phyloP scores from a whole-genome alignment of 805 yeast species.

The Teunomyces lycoperdinae region DNA sequence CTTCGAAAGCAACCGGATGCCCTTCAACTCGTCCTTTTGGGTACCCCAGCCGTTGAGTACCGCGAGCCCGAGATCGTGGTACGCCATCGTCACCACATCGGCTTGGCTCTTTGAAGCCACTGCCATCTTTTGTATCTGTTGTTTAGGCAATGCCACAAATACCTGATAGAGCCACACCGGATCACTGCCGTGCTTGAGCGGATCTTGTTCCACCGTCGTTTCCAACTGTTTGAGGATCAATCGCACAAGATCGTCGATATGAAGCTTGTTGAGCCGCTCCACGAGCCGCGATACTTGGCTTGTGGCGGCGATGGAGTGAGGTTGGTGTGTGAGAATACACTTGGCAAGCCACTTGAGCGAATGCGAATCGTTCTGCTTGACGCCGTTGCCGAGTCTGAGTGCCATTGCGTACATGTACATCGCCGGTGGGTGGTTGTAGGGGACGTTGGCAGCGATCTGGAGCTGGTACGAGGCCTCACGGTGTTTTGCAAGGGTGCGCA shows the following conservation, averaged over 20 bases:
- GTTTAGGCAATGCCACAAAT: slow-evolving; percentile 21
- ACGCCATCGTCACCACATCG: slow-evolving; percentile 48
- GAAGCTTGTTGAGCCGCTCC: slow-evolving; percentile 23
- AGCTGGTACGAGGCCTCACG: slow-evolving; percentile 70
- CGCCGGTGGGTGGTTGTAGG: slow-evolving; percentile 54
- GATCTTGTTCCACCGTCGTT: slow-evolving; percentile 25
- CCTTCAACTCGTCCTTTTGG: slow-evolving; percentile 51
- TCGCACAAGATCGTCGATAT: slow-evolving; percentile 27
- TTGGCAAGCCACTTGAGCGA: slow-evolving; percentile 60
- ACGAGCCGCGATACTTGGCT: slow-evolving; percentile 15
- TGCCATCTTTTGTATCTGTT: slow-evolving; percentile 25
- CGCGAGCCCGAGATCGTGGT: slow-evolving; percentile 61
- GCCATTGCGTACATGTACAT: slow-evolving; percentile 70
- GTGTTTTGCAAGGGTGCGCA: slow-evolving; percentile 56
- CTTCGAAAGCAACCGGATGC: slow-evolving; percentile 56
- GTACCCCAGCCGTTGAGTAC: slow-evolving; percentile 58
- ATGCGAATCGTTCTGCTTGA: slow-evolving; percentile 49
- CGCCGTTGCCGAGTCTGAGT: slow-evolving; percentile 66
- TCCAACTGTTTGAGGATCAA: slow-evolving; percentile 24
- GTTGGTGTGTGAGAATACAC: slow-evolving; percentile 30
- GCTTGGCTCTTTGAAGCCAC: slow-evolving; percentile 33
- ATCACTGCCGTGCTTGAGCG: slow-evolving; percentile 14
- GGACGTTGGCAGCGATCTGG: slow-evolving; percentile 60
- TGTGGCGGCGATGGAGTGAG: slow-evolving; percentile 3
- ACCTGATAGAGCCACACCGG: slow-evolving; percentile 17